These are phyloP conservation scores for Hyaloperonospora arabidopsidis DNA, from an alignment of 352 stramenopile species.

Conservation along the genomic window DNA sequence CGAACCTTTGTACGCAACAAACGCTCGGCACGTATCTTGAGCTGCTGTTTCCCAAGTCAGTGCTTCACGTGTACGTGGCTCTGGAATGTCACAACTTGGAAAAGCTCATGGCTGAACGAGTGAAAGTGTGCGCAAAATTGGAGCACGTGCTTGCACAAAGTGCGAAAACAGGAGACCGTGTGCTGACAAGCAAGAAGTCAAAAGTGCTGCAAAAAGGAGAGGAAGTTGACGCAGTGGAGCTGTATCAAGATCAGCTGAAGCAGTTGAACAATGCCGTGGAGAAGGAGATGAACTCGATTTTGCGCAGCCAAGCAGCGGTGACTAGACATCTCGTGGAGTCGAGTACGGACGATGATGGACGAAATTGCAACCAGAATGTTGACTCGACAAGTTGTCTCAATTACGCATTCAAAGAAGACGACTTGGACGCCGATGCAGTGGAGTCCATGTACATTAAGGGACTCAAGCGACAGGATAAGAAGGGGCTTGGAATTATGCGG, in stretches of 20 bases:
- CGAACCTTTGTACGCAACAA: conserved; percentile 62
- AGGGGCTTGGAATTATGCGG: conserved; percentile 55
- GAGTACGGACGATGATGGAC: conserved; percentile 31
- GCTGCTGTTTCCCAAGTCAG: conserved; percentile 57
- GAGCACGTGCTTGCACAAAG: conserved; percentile 57
- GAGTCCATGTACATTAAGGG: conserved; percentile 61
- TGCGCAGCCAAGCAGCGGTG: conserved; percentile 55
- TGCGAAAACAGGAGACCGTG: conserved; percentile 52
- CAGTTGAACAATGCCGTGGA: conserved; percentile 65
- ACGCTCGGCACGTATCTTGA: conserved; percentile 74
- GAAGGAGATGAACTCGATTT: conserved; percentile 62
- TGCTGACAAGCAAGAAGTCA: conserved; percentile 32
- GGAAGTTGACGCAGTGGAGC: conserved; percentile 61
- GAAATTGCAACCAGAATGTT: conserved; percentile 16
- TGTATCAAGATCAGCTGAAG: conserved; percentile 63
- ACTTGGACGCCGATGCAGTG: conserved; percentile 22
- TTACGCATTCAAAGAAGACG: conserved; percentile 28
- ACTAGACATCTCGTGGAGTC: conserved; percentile 53
- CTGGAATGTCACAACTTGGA: conserved; percentile 70
- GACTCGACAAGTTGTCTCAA: conserved; percentile 28
- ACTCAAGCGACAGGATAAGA: conserved; percentile 35
- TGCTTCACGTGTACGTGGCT: conserved; percentile 65
- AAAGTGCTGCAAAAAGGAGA: conserved; percentile 27
- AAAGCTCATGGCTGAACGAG: conserved; percentile 57
- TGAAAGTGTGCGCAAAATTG: conserved; percentile 60